A percentile compares a stretch with the other conserved stretches of the same genome.
Conservation (phyloP, 2,329 filamentous ascomycete genomes). For the Penicillium sp. region DNA sequence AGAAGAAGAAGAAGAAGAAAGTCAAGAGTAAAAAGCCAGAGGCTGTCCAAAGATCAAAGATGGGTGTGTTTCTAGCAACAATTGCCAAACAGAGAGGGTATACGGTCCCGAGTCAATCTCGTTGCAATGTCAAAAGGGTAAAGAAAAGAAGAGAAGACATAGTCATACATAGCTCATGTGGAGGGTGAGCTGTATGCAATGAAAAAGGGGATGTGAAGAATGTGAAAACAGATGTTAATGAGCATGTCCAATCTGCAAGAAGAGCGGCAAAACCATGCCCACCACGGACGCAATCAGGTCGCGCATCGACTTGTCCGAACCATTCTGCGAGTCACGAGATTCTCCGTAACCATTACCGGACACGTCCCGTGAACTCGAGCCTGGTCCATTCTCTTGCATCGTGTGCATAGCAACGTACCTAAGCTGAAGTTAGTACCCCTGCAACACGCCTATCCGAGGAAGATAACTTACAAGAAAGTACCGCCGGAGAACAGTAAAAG, state of each 20-base stretch:
- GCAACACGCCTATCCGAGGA: background rate
- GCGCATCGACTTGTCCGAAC: conserved; percentile 50
- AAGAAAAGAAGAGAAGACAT: conserved; percentile 1
- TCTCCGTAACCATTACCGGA: conserved; percentile 52
- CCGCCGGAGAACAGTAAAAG: conserved; percentile 93
- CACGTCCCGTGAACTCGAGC: conserved; percentile 39
- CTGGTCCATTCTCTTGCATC: conserved; percentile 75
- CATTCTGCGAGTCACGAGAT: conserved; percentile 41
- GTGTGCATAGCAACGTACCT: conserved; percentile 99
- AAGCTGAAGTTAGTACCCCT: conserved; percentile 1
- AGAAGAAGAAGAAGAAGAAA: too few species aligned
- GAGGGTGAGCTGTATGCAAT: conserved; percentile 2
- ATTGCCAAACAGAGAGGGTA: conserved; percentile 27
- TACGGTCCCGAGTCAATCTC: conserved; percentile 26
- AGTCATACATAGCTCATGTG: background rate
- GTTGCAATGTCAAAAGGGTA: conserved; percentile 14
- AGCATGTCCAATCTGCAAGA: conserved; percentile 56
- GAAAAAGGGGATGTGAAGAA: background rate
- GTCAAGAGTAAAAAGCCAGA: conserved; percentile 6
- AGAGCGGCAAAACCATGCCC: conserved; percentile 55
- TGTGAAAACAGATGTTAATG: conserved; percentile 38
- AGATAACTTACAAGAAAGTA: conserved; percentile 80
- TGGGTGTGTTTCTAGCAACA: conserved; percentile 19
- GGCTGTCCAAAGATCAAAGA: conserved; percentile 14
- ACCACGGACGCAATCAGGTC: conserved; percentile 55